Evolutionary conservation across 2,329 filamentous ascomycete genomes (phyloP).

Genomic region (Trichoderma atrobrunneum): DNA sequence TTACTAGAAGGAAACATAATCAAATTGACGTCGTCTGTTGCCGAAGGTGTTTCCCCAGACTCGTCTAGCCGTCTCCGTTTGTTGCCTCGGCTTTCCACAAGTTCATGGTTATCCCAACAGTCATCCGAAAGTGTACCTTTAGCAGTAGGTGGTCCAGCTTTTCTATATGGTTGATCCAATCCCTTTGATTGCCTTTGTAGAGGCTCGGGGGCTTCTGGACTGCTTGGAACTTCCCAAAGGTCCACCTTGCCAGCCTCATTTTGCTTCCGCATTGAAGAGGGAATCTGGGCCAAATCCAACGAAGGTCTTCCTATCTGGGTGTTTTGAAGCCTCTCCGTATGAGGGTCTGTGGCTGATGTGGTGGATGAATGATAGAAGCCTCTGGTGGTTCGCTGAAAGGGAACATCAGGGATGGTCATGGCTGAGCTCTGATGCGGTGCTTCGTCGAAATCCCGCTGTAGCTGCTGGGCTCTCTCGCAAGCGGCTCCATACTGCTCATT

Average conservation of each 20-base stretch:
- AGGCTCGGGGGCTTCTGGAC: slow-evolving; percentile 30
- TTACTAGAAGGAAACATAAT: slow-evolving; percentile 27
- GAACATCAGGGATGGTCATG: slow-evolving; percentile 22
- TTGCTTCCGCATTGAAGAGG: slow-evolving; percentile 25
- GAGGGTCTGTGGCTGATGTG: slow-evolving; percentile 31
- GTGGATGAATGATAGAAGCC: slow-evolving; percentile 29
- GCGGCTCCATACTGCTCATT: slow-evolving; percentile 43
- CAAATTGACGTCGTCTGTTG: slow-evolving; percentile 28
- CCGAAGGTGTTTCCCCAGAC: slow-evolving; percentile 20
- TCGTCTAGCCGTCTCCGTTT: slow-evolving; percentile 28
- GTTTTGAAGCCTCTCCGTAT: slow-evolving; percentile 17
- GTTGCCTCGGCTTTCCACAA: slow-evolving; percentile 13
- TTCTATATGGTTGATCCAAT: not conserved
- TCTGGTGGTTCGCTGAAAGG: slow-evolving; percentile 29
- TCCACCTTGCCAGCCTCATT: slow-evolving; percentile 25
- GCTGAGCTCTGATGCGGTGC: slow-evolving; percentile 17
- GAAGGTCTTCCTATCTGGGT: slow-evolving; percentile 19
- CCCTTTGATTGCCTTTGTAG: slow-evolving; percentile 3
- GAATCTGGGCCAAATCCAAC: slow-evolving; percentile 34
- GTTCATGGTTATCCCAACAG: not conserved
- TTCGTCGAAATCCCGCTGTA: not conserved
- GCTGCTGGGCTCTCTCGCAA: slow-evolving; percentile 22
- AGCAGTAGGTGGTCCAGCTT: not conserved
- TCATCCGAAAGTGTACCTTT: not conserved
- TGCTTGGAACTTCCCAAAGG: slow-evolving; percentile 47